Evolutionary conservation across 345 rosid genomes (phyloP).

Genomic region (Hibiscus mutabilis): DNA sequence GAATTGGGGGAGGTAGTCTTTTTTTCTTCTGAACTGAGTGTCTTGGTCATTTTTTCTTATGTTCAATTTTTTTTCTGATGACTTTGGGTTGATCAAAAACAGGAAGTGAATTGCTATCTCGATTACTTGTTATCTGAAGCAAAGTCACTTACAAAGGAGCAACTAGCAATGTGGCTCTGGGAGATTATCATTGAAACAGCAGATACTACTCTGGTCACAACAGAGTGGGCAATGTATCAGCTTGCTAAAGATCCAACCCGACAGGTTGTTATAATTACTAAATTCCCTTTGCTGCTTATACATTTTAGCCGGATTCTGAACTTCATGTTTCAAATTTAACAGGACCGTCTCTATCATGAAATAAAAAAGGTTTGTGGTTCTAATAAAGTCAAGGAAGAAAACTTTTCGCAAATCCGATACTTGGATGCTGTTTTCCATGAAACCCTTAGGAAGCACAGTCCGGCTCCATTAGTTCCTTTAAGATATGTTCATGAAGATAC

Average conservation of each 20-base stretch:
- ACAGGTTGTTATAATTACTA: slow-evolving; percentile 35
- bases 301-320: neutral
- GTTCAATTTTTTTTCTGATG: neutral
- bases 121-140: slow-evolving; percentile 57
- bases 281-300: neutral
- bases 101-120: slow-evolving; percentile 52
- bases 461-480: slow-evolving; percentile 61
- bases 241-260: slow-evolving; percentile 58
- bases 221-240: slow-evolving; percentile 90
- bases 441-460: slow-evolving; percentile 75
- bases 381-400: slow-evolving; percentile 56
- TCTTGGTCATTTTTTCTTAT: neutral
- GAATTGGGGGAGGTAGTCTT: slow-evolving; percentile 46
- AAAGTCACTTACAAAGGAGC: slow-evolving; percentile 51
- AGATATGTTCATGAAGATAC: slow-evolving; percentile 76
- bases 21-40: neutral
- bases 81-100: slow-evolving; percentile 4
- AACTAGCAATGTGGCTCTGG: slow-evolving; percentile 61
- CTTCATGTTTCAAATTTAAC: neutral
- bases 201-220: slow-evolving; percentile 70
- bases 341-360: neutral
- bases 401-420: slow-evolving; percentile 46
- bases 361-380: slow-evolving; percentile 37
- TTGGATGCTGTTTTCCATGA: slow-evolving; percentile 70
- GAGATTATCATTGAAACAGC: slow-evolving; percentile 68